phyloP scores from a whole-genome alignment of 331 rosid species.

The Dryas integrifolia region DNA sequence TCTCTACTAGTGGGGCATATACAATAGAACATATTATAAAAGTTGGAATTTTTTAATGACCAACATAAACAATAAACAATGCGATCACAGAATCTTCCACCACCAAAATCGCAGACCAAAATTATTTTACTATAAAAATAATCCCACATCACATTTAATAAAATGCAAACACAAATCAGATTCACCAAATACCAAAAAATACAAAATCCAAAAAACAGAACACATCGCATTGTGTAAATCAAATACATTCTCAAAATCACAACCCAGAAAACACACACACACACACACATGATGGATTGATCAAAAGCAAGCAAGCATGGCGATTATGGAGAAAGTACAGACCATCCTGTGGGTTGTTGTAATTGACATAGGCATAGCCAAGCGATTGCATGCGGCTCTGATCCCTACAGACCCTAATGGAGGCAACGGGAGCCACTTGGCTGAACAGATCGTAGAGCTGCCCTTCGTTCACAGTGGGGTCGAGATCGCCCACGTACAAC shows the following conservation, averaged over 20 bases:
- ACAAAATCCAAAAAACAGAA: background rate
- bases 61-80: conserved; percentile 6
- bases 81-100: conserved; percentile 9
- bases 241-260: background rate
- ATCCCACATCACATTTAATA: too few relatives aligned
- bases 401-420: conserved; percentile 86
- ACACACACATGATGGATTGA: background rate
- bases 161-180: background rate
- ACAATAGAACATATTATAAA: background rate
- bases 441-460: conserved; percentile 66
- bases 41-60: background rate
- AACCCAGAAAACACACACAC: background rate
- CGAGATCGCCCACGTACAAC: conserved; percentile 87
- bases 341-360: conserved; percentile 62
- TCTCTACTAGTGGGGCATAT: background rate
- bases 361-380: conserved; percentile 83
- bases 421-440: conserved; percentile 50
- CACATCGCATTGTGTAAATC: background rate
- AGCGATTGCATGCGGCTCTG: conserved; percentile 59
- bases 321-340: background rate
- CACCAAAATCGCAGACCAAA: background rate
- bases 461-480: conserved; percentile 57
- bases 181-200: background rate
- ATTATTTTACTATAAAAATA: too few relatives aligned
- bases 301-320: background rate